Evolutionary conservation across 2,329 filamentous ascomycete genomes (phyloP).

Genomic region (Cadophora gregata): DNA sequence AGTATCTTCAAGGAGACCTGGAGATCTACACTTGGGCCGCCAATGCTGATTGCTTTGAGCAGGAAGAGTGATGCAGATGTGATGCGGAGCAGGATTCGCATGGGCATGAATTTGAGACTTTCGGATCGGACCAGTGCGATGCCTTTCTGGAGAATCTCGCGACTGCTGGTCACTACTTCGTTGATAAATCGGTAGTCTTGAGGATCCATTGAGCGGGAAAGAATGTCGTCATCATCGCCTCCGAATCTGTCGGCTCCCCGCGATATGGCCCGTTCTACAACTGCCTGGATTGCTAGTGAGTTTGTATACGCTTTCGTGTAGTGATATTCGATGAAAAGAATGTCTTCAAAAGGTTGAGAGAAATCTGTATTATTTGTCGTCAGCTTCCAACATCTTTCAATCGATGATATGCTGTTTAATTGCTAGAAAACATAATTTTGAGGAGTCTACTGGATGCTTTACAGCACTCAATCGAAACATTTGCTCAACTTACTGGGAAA

Average conservation of each 20-base stretch:
- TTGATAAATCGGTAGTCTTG: not conserved
- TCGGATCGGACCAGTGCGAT: not conserved
- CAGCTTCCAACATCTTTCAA: not conserved
- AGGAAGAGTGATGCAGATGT: not conserved
- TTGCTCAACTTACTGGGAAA: not conserved
- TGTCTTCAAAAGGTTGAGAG: not conserved
- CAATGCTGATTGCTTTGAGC: not conserved
- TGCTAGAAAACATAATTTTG: no score
- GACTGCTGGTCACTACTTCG: not conserved
- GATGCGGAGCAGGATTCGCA: not conserved
- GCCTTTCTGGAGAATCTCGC: not conserved
- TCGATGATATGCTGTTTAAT: no score
- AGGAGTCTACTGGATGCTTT: no score
- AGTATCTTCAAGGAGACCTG: not conserved
- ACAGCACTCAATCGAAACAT: no score
- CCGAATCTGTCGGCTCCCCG: not conserved
- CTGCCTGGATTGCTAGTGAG: not conserved
- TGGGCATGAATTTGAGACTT: not conserved
- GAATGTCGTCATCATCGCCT: not conserved
- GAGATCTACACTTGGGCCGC: not conserved
- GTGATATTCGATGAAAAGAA: not conserved
- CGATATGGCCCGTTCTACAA: not conserved
- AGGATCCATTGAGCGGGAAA: not conserved
- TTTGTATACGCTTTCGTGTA: not conserved
- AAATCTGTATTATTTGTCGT: not conserved